phyloP scores from a whole-genome alignment of 2,329 filamentous ascomycete genomes.

The Claviceps paspali region DNA sequence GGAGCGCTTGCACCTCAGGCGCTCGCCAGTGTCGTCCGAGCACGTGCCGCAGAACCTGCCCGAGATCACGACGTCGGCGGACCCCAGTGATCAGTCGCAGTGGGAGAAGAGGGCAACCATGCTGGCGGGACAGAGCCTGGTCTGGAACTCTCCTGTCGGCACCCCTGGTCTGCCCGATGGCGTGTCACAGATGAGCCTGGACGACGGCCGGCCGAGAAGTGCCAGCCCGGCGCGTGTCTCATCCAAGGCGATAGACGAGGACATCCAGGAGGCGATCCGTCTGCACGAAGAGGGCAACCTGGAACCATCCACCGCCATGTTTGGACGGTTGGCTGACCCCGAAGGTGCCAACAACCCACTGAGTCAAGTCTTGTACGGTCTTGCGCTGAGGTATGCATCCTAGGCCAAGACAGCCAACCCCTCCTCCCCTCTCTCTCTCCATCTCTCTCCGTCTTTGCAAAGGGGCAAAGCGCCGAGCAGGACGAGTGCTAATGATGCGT shows the following conservation, averaged over 20 bases:
- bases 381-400: slow-evolving; percentile 59
- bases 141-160: slow-evolving; percentile 14
- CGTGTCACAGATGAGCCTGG: no score
- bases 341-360: slow-evolving; percentile 79
- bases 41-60: slow-evolving; percentile 71
- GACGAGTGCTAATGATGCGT: background rate
- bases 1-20: slow-evolving; percentile 53
- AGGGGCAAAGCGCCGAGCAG: no score
- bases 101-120: slow-evolving; percentile 95
- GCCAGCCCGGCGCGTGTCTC: slow-evolving; percentile 20
- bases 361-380: slow-evolving; percentile 88
- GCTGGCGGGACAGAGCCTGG: slow-evolving; percentile 49
- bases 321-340: slow-evolving; percentile 69
- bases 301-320: slow-evolving; percentile 66
- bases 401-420: no score
- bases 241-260: slow-evolving; percentile 41
- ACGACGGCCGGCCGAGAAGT: background rate
- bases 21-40: slow-evolving; percentile 43
- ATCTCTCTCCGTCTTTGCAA: no score
- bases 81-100: slow-evolving; percentile 46
- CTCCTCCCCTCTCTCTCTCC: no score
- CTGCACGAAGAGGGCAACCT: slow-evolving; percentile 78
- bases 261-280: slow-evolving; percentile 90
- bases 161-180: no score
- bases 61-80: slow-evolving; percentile 41